Conservation (phyloP, 441 rosid genomes). For the Theobroma grandiflorum region DNA sequence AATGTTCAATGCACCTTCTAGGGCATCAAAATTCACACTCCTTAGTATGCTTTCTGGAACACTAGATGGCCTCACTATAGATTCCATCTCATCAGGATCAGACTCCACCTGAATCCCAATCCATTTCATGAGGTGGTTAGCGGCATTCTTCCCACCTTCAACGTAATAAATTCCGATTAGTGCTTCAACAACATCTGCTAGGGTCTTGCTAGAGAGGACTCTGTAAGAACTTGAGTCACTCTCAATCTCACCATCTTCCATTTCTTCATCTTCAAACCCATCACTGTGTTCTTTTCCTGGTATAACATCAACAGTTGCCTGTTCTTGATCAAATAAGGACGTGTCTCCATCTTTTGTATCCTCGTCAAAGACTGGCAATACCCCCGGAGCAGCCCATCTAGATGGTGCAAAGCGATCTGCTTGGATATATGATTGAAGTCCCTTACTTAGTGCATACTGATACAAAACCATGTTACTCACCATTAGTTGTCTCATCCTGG, state of each 20-base stretch:
- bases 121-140: slow-evolving; percentile 98
- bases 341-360: slow-evolving; percentile 89
- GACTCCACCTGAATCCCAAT: slow-evolving; percentile 89
- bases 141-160: slow-evolving; percentile 89
- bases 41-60: slow-evolving; percentile 84
- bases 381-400: slow-evolving; percentile 99
- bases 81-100: slow-evolving; percentile 68
- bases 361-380: slow-evolving; percentile 95
- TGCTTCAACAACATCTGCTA: slow-evolving; percentile 99
- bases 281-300: slow-evolving; percentile 32
- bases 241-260: slow-evolving; percentile 98
- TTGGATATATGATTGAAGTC: slow-evolving; percentile 96
- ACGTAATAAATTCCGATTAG: slow-evolving; percentile 96
- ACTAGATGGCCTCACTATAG: slow-evolving; percentile 45
- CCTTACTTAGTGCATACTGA: slow-evolving; percentile 80
- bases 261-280: slow-evolving; percentile 72
- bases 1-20: slow-evolving; percentile 76
- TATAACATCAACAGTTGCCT: slow-evolving; percentile 43
- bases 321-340: slow-evolving; percentile 75
- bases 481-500: slow-evolving; percentile 99
- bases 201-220: slow-evolving; percentile 96
- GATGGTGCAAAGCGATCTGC: slow-evolving; percentile 99
- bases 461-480: slow-evolving; percentile 97
- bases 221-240: slow-evolving; percentile 93
- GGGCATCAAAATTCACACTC: slow-evolving; percentile 79